Evolutionary conservation across 768 basidiomycete genomes (phyloP).

Genomic region (Holtermannia corniformis): DNA sequence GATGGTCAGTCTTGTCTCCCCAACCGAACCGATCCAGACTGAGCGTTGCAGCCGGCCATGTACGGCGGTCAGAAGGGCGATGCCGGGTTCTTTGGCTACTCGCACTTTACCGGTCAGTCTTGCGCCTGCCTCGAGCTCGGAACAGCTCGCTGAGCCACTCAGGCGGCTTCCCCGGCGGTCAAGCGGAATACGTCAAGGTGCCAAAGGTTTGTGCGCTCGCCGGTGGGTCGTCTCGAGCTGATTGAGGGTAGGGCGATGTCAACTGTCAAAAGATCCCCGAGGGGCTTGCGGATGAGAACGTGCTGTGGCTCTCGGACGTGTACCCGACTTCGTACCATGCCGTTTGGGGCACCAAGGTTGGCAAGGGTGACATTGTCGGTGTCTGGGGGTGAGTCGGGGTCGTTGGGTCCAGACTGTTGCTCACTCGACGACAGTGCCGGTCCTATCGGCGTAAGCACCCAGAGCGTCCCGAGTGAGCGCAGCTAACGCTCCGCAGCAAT

Average conservation of each 20-base stretch:
- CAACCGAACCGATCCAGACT: background rate
- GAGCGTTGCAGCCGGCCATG: slow-evolving; percentile 5
- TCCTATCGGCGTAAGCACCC: slow-evolving; percentile 49
- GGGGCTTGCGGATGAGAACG: slow-evolving; percentile 44
- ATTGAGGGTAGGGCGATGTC: slow-evolving; percentile 59
- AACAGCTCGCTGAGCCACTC: slow-evolving; percentile 7
- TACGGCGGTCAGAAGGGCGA: slow-evolving; percentile 46
- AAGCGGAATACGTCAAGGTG: slow-evolving; percentile 65
- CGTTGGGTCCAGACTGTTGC: slow-evolving; percentile 40
- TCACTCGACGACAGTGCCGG: slow-evolving; percentile 45
- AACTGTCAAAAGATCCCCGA: slow-evolving; percentile 65
- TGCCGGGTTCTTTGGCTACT: slow-evolving; percentile 53
- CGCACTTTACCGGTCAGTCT: slow-evolving; percentile 26
- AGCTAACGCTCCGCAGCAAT: slow-evolving; percentile 38
- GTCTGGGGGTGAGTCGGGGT: slow-evolving; percentile 56
- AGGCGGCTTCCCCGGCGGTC: slow-evolving; percentile 60
- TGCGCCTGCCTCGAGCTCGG: background rate
- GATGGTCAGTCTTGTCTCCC: slow-evolving; percentile 28
- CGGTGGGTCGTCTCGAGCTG: slow-evolving; percentile 44
- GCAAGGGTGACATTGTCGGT: slow-evolving; percentile 59
- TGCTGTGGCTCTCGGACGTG: slow-evolving; percentile 44
- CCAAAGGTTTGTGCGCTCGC: slow-evolving; percentile 9
- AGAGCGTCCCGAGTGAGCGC: too few species aligned
- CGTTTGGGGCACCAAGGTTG: slow-evolving; percentile 64
- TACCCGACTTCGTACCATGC: slow-evolving; percentile 65